Base-by-base conservation (phyloP, 208 protist genomes). In the Novymonas esmeraldas region DNA sequence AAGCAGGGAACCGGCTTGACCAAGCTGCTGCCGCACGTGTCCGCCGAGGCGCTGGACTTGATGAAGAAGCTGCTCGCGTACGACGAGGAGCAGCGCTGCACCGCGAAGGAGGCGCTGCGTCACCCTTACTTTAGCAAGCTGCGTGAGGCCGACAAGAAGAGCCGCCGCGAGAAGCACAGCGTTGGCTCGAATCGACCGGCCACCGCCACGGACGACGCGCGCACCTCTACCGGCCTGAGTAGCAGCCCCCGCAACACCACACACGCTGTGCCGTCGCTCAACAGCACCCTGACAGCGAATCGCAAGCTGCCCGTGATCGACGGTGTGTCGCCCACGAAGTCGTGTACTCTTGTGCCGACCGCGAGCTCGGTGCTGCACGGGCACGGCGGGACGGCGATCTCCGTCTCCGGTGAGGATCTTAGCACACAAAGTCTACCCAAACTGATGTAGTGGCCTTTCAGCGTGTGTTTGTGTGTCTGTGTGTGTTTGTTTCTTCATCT, bases 101-200 rank as follows among this genome's bases (percentile, higher is more conserved):
- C 94, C 2, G 91, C 97, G 33, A 93, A 89, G 62, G 92, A 98
- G 41, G 95, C 95, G 20, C 80, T 98, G 52, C 77, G 76, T 4
- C 93, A 97, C 70, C 78, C 90, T 3, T 98, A 94, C 74, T 94
- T 97, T 54, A 90, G 86, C 48, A 48, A 64, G 5, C 55, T 97
- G 38, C 82, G 88, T 9, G 89, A 93, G 45, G 62, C 64, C 13
- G 88, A 90, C 46, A 74, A 74, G 49, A 74, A 68, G 34, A 57
- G 22, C 7, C 69, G 48, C 2, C 69, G 58, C 11, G 2, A 50
- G 26, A 46, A 42, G 24, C 69, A 70, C 39, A 76, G 52, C 42
- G 46, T 41, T 5, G 42, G 46, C 60, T 13, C 52, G 29, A 52
- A 28, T 28, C 49, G 62, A 10, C n/a, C 56, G 6, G 11, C 44